phyloP scores from a whole-genome alignment of 768 basidiomycete species.

The Tricholoma terreum region DNA sequence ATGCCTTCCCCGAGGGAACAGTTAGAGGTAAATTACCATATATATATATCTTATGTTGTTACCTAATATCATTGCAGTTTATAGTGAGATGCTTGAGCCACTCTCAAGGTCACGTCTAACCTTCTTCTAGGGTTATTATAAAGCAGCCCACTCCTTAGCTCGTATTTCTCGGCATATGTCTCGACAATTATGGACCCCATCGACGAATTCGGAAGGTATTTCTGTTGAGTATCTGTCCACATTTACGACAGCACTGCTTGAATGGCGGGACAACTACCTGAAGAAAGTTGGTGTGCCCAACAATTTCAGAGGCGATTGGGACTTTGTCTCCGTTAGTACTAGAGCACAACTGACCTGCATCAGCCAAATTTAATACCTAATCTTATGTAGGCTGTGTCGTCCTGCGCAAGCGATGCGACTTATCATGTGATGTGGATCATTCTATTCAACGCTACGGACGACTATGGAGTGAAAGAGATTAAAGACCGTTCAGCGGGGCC shows the following conservation, averaged over 20 bases:
- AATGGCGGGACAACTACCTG: slow-evolving; percentile 78
- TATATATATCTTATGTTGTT: slow-evolving; percentile 8
- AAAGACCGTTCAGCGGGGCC: slow-evolving; percentile 42
- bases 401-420: slow-evolving; percentile 81
- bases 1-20: slow-evolving; percentile 73
- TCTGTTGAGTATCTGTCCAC: slow-evolving; percentile 58
- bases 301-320: slow-evolving; percentile 84
- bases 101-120: slow-evolving; percentile 9
- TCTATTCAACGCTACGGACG: slow-evolving; percentile 77
- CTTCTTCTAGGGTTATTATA: slow-evolving; percentile 69
- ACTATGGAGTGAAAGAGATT: slow-evolving; percentile 78
- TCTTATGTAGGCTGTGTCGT: slow-evolving; percentile 41
- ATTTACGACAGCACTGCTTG: slow-evolving; percentile 53
- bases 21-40: slow-evolving; percentile 54
- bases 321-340: slow-evolving; percentile 66
- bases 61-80: slow-evolving; percentile 42
- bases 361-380: slow-evolving; percentile 4
- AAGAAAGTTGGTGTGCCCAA: slow-evolving; percentile 81
- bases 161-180: slow-evolving; percentile 81
- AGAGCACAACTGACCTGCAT: slow-evolving; percentile 3
- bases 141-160: slow-evolving; percentile 79
- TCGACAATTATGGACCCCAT: slow-evolving; percentile 75
- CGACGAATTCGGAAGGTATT: slow-evolving; percentile 74
- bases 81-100: slow-evolving; percentile 47
- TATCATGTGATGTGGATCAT: slow-evolving; percentile 93